phyloP scores from a whole-genome alignment of 139 green algal species.

The Eudorina sp. region DNA sequence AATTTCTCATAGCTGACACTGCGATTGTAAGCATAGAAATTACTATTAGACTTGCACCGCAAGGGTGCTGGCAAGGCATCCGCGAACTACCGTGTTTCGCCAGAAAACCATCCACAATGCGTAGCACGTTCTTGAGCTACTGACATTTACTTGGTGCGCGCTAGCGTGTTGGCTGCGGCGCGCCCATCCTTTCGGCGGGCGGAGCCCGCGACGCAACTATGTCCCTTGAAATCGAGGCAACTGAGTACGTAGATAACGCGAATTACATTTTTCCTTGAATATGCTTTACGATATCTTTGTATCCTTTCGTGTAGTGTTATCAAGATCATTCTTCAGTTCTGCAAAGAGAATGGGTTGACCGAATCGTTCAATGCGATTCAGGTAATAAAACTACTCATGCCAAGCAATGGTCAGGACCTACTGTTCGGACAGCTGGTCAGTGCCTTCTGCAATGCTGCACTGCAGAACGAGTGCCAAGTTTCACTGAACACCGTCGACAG shows the following conservation, averaged over 20 bases:
- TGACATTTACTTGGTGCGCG: not conserved
- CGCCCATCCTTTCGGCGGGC: conserved; percentile 1
- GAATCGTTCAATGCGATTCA: conserved; percentile 93
- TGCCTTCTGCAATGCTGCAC: too few relatives aligned
- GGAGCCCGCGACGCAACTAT: conserved; percentile 52
- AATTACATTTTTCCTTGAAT: too few relatives aligned
- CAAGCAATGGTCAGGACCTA: too few relatives aligned
- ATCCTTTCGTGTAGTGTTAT: conserved; percentile 86
- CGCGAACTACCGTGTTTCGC: too few relatives aligned
- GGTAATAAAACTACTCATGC: too few relatives aligned
- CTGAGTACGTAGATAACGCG: conserved; percentile 88
- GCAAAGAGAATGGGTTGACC: conserved; percentile 93
- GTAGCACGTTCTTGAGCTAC: not conserved
- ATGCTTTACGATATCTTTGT: too few relatives aligned
- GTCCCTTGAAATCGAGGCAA: conserved; percentile 91
- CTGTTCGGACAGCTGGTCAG: too few relatives aligned
- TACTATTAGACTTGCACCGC: too few relatives aligned
- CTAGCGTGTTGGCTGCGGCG: not conserved
- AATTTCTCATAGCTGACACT: too few relatives aligned
- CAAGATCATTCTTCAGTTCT: conserved; percentile 98
- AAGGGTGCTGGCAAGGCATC: too few relatives aligned
- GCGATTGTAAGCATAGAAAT: too few relatives aligned
- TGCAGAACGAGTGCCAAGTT: conserved; percentile 93
- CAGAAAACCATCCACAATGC: not conserved
- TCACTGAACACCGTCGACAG: conserved; percentile 96